These are phyloP conservation scores for Auriculariales sp. DNA, from an alignment of 768 basidiomycete species.

Conservation along the genomic window DNA sequence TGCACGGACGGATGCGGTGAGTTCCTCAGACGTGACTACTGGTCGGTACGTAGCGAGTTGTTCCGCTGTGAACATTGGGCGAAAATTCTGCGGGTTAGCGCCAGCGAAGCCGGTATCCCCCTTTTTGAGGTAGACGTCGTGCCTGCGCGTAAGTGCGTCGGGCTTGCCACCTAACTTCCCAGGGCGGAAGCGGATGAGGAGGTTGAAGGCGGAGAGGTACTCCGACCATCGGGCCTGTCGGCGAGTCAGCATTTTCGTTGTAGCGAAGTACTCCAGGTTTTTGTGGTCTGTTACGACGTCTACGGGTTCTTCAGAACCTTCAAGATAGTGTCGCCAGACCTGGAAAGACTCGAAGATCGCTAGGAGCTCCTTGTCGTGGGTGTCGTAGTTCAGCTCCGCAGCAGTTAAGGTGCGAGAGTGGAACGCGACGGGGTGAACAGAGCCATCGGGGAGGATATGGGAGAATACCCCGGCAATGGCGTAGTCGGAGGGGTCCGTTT, in stretches of 20 bases:
- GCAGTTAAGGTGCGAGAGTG: constrained; percentile 17
- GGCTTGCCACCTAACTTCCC: constrained; percentile 8
- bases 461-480: constrained; percentile 13
- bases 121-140: constrained; percentile 13
- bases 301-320: constrained; percentile 8
- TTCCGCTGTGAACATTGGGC: constrained; percentile 12
- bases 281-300: constrained; percentile 13
- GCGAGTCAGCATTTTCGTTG: constrained; percentile 11
- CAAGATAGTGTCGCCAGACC: constrained; percentile 11
- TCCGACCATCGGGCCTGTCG: constrained; percentile 21
- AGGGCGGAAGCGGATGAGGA: constrained; percentile 19
- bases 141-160: constrained; percentile 12
- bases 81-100: constrained; percentile 13
- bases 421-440: constrained; percentile 25
- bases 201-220: constrained; percentile 23
- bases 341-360: constrained; percentile 23
- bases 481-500: constrained; percentile 19
- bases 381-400: constrained; percentile 31
- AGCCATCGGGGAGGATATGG: constrained; percentile 7
- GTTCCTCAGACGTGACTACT: constrained; percentile 12
- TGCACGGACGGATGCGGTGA: constrained; percentile 9
- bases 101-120: constrained; percentile 12
- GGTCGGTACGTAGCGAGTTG: constrained; percentile 10
- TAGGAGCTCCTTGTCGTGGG: constrained; percentile 36
- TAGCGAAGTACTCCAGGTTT: constrained; percentile 15